phyloP scores from a whole-genome alignment of 176 grass and related monocot species.

The Cocos nucifera region DNA sequence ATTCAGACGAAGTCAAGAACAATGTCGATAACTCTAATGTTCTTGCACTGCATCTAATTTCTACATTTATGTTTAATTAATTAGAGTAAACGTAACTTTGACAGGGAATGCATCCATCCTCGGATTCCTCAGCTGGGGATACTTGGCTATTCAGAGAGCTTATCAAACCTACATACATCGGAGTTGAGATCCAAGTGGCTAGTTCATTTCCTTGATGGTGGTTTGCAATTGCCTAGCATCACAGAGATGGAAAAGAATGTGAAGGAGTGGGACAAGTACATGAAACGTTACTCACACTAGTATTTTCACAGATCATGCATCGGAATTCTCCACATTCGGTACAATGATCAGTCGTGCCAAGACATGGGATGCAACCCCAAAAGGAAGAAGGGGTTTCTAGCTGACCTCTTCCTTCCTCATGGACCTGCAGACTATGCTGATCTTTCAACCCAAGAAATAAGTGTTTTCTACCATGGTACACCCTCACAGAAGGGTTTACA shows the following conservation, averaged over 20 bases:
- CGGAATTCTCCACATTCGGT: slow-evolving; percentile 59
- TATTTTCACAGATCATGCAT: slow-evolving; percentile 57
- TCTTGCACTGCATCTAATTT: neutral
- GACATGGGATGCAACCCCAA: slow-evolving; percentile 68
- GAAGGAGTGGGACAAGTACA: slow-evolving; percentile 60
- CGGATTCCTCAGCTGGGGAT: slow-evolving; percentile 66
- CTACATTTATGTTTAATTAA: neutral
- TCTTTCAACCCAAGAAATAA: slow-evolving; percentile 12
- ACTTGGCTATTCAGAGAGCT: slow-evolving; percentile 66
- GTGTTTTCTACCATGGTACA: too few relatives aligned
- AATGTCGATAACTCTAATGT: too few relatives aligned
- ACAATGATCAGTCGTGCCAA: slow-evolving; percentile 61
- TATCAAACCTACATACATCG: slow-evolving; percentile 45
- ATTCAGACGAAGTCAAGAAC: too few relatives aligned
- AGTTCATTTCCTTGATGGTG: slow-evolving; percentile 41
- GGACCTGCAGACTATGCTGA: slow-evolving; percentile 56
- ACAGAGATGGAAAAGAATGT: slow-evolving; percentile 66
- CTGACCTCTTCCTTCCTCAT: slow-evolving; percentile 69
- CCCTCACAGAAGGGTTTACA: too few relatives aligned
- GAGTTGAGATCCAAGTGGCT: slow-evolving; percentile 71
- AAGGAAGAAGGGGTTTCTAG: slow-evolving; percentile 62
- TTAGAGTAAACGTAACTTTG: neutral
- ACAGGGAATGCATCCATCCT: slow-evolving; percentile 72
- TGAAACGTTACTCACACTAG: slow-evolving; percentile 38
- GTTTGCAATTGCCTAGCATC: slow-evolving; percentile 54